phyloP scores from a whole-genome alignment of 1,284 basidiomycete genomes.

The Coriolopsis trogii region DNA sequence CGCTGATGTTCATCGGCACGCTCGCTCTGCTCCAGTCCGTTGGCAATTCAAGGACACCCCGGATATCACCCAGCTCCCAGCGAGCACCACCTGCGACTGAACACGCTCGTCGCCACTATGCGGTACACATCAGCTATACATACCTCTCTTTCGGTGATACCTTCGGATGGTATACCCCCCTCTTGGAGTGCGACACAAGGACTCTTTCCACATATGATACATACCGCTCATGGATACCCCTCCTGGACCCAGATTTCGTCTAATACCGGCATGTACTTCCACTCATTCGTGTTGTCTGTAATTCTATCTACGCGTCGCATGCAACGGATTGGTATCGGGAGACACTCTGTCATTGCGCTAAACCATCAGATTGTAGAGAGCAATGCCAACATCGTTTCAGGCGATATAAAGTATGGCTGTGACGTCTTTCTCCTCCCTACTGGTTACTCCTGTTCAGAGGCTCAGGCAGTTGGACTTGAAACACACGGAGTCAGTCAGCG shows the following conservation, averaged over 20 bases:
- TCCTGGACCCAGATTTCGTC: too few species aligned
- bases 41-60: slow-evolving; percentile 29
- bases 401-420: too few species aligned
- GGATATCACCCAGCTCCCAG: slow-evolving; percentile 24
- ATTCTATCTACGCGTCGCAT: not conserved
- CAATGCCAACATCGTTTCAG: too few species aligned
- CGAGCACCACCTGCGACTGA: slow-evolving; percentile 21
- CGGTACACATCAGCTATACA: not conserved
- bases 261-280: slow-evolving; percentile 8
- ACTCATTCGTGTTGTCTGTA: not conserved
- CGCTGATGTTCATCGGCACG: not conserved
- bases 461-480: too few species aligned
- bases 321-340: not conserved
- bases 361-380: too few species aligned
- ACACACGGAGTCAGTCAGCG: too few species aligned
- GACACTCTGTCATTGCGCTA: not conserved
- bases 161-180: slow-evolving; percentile 1
- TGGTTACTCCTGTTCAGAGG: too few species aligned
- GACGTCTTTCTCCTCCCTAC: too few species aligned
- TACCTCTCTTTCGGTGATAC: not conserved
- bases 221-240: too few species aligned
- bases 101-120: not conserved
- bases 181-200: too few species aligned
- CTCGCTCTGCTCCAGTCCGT: slow-evolving; percentile 19
- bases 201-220: too few species aligned